Evolutionary conservation across 352 stramenopile genomes (phyloP), one percentile per base, ranked within the genome.

Genomic region (Phytophthora podocarpi): DNA sequence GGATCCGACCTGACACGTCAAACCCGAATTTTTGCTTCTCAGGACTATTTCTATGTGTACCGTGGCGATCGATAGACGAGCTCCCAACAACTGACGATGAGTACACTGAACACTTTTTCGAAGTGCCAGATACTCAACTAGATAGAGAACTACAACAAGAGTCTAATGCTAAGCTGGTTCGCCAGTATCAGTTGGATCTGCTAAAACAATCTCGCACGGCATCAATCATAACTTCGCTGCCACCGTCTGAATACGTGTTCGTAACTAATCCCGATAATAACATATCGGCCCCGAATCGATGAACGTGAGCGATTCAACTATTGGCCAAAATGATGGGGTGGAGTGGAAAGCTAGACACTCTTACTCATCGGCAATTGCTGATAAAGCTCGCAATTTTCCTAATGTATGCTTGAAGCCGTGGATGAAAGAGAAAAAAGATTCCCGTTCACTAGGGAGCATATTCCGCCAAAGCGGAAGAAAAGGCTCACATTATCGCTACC

Each of bases 21-120:
- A 57, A 57, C 11, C 34, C 48, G 8, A 37, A 30, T 37, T 57
- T 57, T 31, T n/a, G n/a, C n/a, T n/a, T n/a, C n/a, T 57, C 48
- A 2, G 35, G 47, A 12, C 9, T 57, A 21, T 47, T 46, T 39
- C n/a, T 57, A 1, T 46, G 47, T 15, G n/a, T 39, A 23, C 35
- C 48, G 21, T 47, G 48, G 35, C 34, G 35, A 8, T 30, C 23
- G 5, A 23, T 47, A n/a, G 34, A 28, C 4, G n/a, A n/a, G n/a
- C n/a, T n/a, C n/a, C n/a, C n/a, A n/a, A n/a, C n/a, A n/a, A n/a
- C n/a, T n/a, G n/a, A n/a, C n/a, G n/a, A n/a, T n/a, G n/a, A n/a
- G n/a, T n/a, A n/a, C n/a, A n/a, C n/a, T n/a, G n/a, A n/a, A n/a
- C 31, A 12, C 5, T 48, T 58, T 24, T 40, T 48, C 3, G 16